Evolutionary conservation across 108 stramenopile species (phyloP).

Genomic region (Skeletonema costatum): DNA sequence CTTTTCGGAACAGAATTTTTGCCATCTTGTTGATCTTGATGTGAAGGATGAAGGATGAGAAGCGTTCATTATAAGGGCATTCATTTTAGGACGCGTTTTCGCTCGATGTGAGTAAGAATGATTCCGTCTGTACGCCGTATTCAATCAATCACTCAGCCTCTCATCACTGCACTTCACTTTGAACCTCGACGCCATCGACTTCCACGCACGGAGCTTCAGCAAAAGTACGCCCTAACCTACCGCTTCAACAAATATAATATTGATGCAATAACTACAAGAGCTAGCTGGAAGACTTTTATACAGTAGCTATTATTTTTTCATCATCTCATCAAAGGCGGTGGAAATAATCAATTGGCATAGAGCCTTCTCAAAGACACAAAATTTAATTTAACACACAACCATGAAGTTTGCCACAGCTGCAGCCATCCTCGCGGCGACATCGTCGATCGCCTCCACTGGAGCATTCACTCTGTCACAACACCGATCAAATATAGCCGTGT

Average conservation of each 20-base stretch:
- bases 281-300: neutral
- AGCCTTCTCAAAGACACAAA: neutral
- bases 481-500: constrained; percentile 3
- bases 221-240: neutral
- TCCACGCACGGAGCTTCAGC: no score
- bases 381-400: neutral
- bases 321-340: neutral
- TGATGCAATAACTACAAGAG: neutral
- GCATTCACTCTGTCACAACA: constrained; percentile 1
- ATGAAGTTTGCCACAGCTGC: constrained; percentile 26
- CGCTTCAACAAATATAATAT: neutral
- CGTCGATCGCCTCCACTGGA: neutral
- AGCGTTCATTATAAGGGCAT: neutral
- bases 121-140: neutral
- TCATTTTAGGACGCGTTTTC: neutral
- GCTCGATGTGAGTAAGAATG: neutral
- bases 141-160: neutral
- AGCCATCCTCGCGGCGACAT: constrained; percentile 17
- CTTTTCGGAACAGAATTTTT: neutral
- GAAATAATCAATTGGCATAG: neutral
- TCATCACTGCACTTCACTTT: no score
- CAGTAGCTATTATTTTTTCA: neutral
- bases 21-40: neutral
- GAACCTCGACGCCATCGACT: neutral
- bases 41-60: neutral